Conservation (phyloP, 257 asterid species). For the Salvia miltiorrhiza region DNA sequence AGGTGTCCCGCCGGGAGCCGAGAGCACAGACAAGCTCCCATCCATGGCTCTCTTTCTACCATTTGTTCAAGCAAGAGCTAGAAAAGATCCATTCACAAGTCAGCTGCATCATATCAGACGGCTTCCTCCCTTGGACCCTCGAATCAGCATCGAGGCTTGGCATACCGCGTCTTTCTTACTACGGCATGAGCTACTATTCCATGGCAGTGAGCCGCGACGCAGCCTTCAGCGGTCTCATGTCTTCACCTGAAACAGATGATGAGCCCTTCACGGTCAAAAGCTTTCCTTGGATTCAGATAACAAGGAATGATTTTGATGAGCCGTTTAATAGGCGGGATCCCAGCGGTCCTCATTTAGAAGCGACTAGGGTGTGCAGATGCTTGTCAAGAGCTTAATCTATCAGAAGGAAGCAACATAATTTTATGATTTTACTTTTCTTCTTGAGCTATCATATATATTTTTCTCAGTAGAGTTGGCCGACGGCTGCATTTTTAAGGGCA, state of each 20-base stretch:
- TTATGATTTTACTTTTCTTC: neutral
- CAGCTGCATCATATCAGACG: conserved; percentile 56
- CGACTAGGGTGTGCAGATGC: neutral
- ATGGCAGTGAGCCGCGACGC: neutral
- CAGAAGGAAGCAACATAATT: neutral
- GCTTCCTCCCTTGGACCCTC: conserved; percentile 64
- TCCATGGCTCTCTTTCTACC: conserved; percentile 47
- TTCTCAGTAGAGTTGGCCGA: neutral
- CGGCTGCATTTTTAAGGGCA: neutral
- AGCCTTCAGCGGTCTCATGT: neutral
- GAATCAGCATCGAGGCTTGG: conserved; percentile 40
- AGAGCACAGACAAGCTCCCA: too few relatives aligned
- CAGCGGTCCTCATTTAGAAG: too few relatives aligned
- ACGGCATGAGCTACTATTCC: too few relatives aligned
- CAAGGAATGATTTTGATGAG: too few relatives aligned
- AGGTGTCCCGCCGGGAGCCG: conserved; percentile 44
- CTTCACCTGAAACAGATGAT: conserved; percentile 24
- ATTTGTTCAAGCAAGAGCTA: conserved; percentile 51
- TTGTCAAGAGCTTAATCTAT: neutral
- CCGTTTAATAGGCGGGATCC: too few relatives aligned
- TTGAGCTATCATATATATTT: neutral
- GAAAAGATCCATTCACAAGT: conserved; percentile 17
- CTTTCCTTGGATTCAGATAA: too few relatives aligned
- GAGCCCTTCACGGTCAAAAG: too few relatives aligned
- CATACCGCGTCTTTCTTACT: conserved; percentile 48